Evolutionary conservation across 2,329 filamentous ascomycete genomes (phyloP).

Genomic region (Xylaria multiplex): DNA sequence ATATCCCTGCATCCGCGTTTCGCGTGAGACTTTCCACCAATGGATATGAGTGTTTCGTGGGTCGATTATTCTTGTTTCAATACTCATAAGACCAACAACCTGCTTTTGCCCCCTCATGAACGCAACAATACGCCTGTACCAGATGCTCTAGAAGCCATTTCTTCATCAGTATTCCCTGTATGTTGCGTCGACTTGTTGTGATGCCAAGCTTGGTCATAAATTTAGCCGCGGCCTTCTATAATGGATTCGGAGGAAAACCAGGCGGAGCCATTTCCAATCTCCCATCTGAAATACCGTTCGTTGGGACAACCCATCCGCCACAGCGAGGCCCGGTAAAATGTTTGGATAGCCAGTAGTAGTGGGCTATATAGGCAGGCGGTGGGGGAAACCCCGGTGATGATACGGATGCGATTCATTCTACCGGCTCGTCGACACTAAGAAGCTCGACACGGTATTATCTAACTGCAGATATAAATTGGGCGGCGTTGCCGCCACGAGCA

Average conservation of each 20-base stretch:
- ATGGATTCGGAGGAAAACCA: slow-evolving; percentile 22
- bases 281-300: slow-evolving; percentile 21
- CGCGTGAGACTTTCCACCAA: background rate
- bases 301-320: slow-evolving; percentile 9
- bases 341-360: slow-evolving; percentile 5
- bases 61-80: background rate
- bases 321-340: slow-evolving; percentile 33
- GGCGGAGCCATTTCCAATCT: slow-evolving; percentile 7
- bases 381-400: slow-evolving; percentile 4
- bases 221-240: slow-evolving; percentile 32
- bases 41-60: background rate
- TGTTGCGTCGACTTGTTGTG: slow-evolving; percentile 8
- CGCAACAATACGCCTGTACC: background rate
- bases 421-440: slow-evolving; percentile 19
- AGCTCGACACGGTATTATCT: background rate
- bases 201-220: slow-evolving; percentile 25
- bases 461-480: slow-evolving; percentile 6
- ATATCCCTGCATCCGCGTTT: background rate
- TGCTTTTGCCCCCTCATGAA: background rate
- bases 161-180: background rate
- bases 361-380: background rate
- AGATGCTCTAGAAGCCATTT: slow-evolving; percentile 2
- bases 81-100: background rate
- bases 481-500: too few species aligned
- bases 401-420: slow-evolving; percentile 14